A percentile compares a stretch with the other conserved stretches of the same genome.
phyloP scores from a whole-genome alignment of 495 filamentous ascomycete species.

The Tuber indicum region DNA sequence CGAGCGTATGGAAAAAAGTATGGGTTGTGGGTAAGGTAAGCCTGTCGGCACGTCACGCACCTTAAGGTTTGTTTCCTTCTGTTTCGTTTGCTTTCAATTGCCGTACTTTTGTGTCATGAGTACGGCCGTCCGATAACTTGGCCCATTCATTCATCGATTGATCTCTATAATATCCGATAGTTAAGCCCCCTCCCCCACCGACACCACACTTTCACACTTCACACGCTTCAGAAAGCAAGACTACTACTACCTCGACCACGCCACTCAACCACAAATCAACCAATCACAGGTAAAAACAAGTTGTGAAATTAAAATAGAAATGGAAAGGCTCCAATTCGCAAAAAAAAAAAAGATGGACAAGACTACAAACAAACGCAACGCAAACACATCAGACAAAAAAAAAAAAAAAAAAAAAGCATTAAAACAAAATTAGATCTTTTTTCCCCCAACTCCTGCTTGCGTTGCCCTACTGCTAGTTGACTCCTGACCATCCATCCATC shows the following conservation, averaged over 20 bases:
- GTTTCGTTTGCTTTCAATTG: no score
- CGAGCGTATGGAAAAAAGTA: no score
- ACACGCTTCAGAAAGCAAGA: not conserved
- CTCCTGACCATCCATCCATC: not conserved
- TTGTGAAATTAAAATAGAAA: constrained; percentile 5
- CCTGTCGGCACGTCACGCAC: no score
- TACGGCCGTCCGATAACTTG: no score
- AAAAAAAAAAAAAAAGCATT: not conserved
- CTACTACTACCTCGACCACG: not conserved
- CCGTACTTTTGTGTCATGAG: no score
- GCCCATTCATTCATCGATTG: no score
- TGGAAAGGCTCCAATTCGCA: constrained; percentile 6
- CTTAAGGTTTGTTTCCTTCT: no score
- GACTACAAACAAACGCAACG: constrained; percentile 2
- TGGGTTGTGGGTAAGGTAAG: no score
- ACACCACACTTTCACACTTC: not conserved
- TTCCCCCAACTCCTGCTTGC: not conserved
- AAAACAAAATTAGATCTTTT: not conserved
- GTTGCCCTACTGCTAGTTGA: not conserved
- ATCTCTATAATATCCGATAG: not conserved
- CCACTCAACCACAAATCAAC: not conserved
- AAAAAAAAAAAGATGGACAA: constrained; percentile 10
- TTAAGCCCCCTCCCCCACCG: not conserved
- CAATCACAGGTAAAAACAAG: not conserved
- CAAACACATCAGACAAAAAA: not conserved